Evolutionary conservation across 192 early-diverging fungal species (phyloP), one percentile per base, ranked within the genome.

Genomic region (Podila epigama): DNA sequence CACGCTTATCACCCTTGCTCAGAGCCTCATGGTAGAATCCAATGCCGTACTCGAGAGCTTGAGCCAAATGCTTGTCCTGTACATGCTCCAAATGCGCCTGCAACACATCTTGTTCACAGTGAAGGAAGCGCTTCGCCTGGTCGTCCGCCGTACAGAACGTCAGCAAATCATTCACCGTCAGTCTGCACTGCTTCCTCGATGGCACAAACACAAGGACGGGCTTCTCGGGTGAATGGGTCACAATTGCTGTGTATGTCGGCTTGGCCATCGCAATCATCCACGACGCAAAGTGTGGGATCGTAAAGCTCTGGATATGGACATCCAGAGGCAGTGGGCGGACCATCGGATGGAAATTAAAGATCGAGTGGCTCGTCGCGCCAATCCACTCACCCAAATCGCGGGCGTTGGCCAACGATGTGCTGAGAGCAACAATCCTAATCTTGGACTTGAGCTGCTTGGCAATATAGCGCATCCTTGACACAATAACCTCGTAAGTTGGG

Each of bases 311-410:
- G 71, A 99, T 96, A 55, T 92, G 91, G 50, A 98, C 94, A 78
- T 98, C 97, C 62, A 99, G 82, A 15, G 98, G 96, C 39, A 97
- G 89, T 25, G 96, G 93, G 2, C 98, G 89, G 16, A 98, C 96
- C 18, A 89, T 92, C 29, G 96, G 96, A 40, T 92, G 89, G 83
- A 99, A 99, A 78, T 96, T 99, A 79, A 95, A 97, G n/a, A 95
- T 89, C 7, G 88, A 84, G 5, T 87, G 83, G 27, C 80, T 67
- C 0, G 90, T 87, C 0, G 92, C 93, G 35, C 96, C 96, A 63
- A 99, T 93, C 98, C 98, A 99, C 67, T 96, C 94, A 2, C 95
- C 98, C 40, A 99, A 81, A 68, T 99, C 98, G n/a, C 91, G 85
- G n/a, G 97, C 97, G 79, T 99, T 99, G 27, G 97, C 94, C 48